phyloP scores from a whole-genome alignment of 2,329 filamentous ascomycete genomes.

The Neoscytalidium dimidiatum region DNA sequence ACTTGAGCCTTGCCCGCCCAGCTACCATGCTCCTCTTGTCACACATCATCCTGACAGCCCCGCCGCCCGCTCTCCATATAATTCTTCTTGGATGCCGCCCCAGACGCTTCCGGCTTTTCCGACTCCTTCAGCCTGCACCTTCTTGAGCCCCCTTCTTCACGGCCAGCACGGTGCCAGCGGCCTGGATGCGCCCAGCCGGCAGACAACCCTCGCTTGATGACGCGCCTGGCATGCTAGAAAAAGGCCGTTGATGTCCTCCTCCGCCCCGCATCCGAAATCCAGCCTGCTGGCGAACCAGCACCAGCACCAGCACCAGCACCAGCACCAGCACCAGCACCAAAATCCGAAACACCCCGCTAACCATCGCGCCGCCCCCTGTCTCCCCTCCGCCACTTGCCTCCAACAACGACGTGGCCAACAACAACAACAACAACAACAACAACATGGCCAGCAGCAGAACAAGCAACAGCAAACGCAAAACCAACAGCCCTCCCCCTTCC shows the following conservation, averaged over 20 bases:
- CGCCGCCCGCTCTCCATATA: background rate
- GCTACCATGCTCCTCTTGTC: background rate
- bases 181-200: background rate
- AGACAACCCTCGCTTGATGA: background rate
- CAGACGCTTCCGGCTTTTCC: background rate
- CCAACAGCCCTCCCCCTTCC: background rate
- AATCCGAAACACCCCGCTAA: background rate
- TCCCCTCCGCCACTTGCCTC: background rate
- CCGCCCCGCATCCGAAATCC: background rate
- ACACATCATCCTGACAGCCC: background rate
- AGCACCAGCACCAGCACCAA: background rate
- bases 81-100: background rate
- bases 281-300: slow-evolving; percentile 1
- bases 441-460: background rate
- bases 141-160: background rate
- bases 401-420: background rate
- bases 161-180: background rate
- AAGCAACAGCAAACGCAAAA: background rate
- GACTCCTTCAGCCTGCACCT: background rate
- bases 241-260: slow-evolving; percentile 7
- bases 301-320: background rate
- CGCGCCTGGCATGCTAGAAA: slow-evolving; percentile 10
- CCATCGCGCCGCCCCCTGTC: background rate
- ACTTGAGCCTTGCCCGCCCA: background rate
- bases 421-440: background rate